Evolutionary conservation across 805 yeast genomes (phyloP).

Genomic region (Phaffomyces thermotolerans): DNA sequence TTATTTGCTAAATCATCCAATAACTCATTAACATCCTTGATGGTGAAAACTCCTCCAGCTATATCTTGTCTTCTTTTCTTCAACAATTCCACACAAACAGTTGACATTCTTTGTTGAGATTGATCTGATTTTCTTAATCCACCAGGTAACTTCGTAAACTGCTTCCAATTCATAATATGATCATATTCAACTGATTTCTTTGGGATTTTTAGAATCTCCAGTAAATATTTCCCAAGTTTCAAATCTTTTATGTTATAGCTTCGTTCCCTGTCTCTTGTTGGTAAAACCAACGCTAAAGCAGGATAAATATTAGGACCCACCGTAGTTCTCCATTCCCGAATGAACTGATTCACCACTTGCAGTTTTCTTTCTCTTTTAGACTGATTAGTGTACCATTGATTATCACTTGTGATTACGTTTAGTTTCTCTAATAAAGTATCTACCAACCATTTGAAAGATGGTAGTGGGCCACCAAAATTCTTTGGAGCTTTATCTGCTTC

Average conservation of each 20-base stretch:
- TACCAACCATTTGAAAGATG: conserved; percentile 32
- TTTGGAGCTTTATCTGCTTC: conserved; percentile 6
- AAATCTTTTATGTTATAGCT: conserved; percentile 58
- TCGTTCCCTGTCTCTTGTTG: conserved; percentile 53
- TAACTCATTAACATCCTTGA: conserved; percentile 42
- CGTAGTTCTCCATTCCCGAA: conserved; percentile 41
- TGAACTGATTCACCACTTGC: conserved; percentile 32
- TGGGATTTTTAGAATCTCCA: conserved; percentile 50
- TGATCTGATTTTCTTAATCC: conserved; percentile 20
- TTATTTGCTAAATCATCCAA: conserved; percentile 38
- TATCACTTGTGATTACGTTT: conserved; percentile 17
- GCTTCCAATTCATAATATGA: conserved; percentile 41
- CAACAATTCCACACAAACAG: conserved; percentile 42
- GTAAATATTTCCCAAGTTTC: conserved; percentile 44
- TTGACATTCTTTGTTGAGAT: conserved; percentile 39
- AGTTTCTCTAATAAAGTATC: conserved; percentile 25
- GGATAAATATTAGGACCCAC: conserved; percentile 66
- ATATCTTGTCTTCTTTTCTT: conserved; percentile 38
- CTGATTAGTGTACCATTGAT: conserved; percentile 6
- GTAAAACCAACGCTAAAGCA: conserved; percentile 52
- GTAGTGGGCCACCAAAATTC: conserved; percentile 26
- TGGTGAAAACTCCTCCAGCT: conserved; percentile 30
- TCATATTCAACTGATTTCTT: conserved; percentile 55
- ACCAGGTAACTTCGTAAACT: conserved; percentile 6
- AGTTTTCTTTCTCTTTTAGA: conserved; percentile 14